Evolutionary conservation across 2,329 filamentous ascomycete species (phyloP), one percentile per base, ranked within the genome.

Genomic region (Aciculosporium take): DNA sequence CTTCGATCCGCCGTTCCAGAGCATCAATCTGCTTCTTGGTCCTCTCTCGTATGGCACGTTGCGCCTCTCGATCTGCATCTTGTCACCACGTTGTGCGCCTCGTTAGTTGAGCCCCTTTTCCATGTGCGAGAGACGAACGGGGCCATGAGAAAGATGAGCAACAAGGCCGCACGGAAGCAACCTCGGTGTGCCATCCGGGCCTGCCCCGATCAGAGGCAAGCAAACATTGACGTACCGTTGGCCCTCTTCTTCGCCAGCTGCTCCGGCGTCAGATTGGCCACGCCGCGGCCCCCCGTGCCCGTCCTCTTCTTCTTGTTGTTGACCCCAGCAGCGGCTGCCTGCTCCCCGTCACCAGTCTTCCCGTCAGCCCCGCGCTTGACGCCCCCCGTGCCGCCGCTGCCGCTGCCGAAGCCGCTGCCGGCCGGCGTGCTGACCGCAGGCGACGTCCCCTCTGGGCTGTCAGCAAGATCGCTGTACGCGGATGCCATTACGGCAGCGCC

Each of bases 1-100:
- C 82, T 42, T 73, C 69, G 46, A 93, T 87, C 46, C 75, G 71
- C 45, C 69, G 69, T 58, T 91, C 82, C 45, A 91, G 67, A 6
- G 63, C 65, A 56, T 89, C 83, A 50, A 91, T 91, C 58, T 84
- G 81, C 44, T 77, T 74, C 62, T 81, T 85, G 23, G 84, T 91
- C 42, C 85, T 76, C 63, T 89, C 83, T 32, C 85, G 73, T 45
- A 93, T 91, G 30, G 84, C 84, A 37, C 85, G 74, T 58, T 94
- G 85, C 24, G 85, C 86, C 59, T 93, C 84, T 44, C 85, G 79
- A 57, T 93, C 85, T 72, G 76, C n/a, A n/a, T 13, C 34, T 21
- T 34, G 7, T 13, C 34, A n/a, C 17, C 17, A 28, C 7, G 27
- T 7, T n/a, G 6, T 5, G n/a, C n/a, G n/a, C 21, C 32, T 25